Base-by-base conservation (phyloP, 768 basidiomycete genomes). In the Russula abietina region DNA sequence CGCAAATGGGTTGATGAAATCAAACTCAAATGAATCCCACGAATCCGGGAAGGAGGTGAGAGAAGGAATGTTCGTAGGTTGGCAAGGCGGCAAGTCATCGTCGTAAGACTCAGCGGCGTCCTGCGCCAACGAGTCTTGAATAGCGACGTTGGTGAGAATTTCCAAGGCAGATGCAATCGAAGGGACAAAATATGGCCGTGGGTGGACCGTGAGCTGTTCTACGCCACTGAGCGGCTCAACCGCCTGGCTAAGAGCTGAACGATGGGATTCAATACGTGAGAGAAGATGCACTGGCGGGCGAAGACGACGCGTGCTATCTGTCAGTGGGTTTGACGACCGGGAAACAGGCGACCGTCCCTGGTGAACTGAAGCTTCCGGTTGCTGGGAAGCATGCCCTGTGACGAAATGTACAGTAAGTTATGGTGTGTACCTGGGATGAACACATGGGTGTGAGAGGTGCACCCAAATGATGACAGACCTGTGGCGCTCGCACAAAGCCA, bases 121-220 rank as follows among this genome's bases (percentile, higher is more conserved):
- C 3, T 55, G 48, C 9, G 46, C 59, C 9, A 64, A n/a, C 53
- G 36, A 48, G 54, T 64, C 58, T 55, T 60, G 63, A 16, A 64
- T 16, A 5, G 54, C 58, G 12, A 64, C 54, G 22, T 60, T 55
- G 48, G 54, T 50, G 39, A 64, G 54, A 19, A 64, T 45, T 19
- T 64, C 63, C 2, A 54, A 50, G 19, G 63, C 63, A 32, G 63
- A 60, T n/a, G 58, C 63, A 28, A 58, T 64, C 11, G 62, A 51
- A 32, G 22, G 54, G 41, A 64, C 63, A 32, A 64, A 64, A 19
- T 55, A 60, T 11, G 63, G 58, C 36, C 22, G 39, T 24, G 36
- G 54, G 19, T 51, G 56, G 30, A 59, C 46, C n/a, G 28, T 28
- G 39, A 46, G 26, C 11, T 41, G 48, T 10, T 51, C 58, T 22